These are phyloP conservation scores for Leccinum ochraceum DNA, from an alignment of 768 basidiomycete genomes.

Conservation along the genomic window DNA sequence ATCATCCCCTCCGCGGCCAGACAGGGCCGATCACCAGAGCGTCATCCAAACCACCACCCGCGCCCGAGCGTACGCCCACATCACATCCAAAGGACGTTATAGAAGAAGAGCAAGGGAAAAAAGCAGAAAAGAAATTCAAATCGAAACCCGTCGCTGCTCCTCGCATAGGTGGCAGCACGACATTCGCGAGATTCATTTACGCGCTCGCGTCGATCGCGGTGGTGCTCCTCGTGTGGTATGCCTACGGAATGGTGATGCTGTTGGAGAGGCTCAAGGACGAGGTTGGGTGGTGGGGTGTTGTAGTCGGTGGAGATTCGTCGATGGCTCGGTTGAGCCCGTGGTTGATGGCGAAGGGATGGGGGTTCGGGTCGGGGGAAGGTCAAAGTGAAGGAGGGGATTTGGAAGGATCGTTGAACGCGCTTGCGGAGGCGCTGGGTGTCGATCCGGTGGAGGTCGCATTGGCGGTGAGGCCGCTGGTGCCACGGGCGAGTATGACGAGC, in stretches of 20 bases:
- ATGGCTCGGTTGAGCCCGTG: not conserved
- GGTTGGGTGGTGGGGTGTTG: constrained; percentile 56
- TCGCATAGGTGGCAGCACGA: constrained; percentile 1
- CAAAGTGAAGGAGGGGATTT: constrained; percentile 33
- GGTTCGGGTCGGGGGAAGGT: constrained; percentile 7
- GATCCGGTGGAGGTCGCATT: constrained; percentile 58
- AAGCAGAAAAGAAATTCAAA: not conserved
- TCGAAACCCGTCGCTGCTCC: not conserved
- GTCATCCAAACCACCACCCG: constrained; percentile 4
- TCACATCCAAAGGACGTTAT: not conserved
- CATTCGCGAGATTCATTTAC: constrained; percentile 48
- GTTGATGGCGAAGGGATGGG: constrained; percentile 1
- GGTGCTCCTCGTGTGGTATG: constrained; percentile 50
- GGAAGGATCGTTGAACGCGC: constrained; percentile 56
- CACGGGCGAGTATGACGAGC: constrained; percentile 59
- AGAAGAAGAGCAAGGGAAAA: not conserved
- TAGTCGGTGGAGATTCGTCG: constrained; percentile 9
- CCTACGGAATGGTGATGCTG: constrained; percentile 44
- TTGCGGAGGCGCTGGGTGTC: constrained; percentile 65
- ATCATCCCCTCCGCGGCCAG: constrained; percentile 14
- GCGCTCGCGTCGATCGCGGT: constrained; percentile 42
- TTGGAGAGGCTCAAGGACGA: constrained; percentile 50
- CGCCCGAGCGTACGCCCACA: not conserved
- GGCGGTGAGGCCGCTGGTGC: constrained; percentile 61
- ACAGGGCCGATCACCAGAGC: constrained; percentile 15